Percentiles rank a stretch among this genome's conserved stretches.
Evolutionary conservation across 2,329 filamentous ascomycete genomes (phyloP).

Genomic region (Metarhizium brunneum): DNA sequence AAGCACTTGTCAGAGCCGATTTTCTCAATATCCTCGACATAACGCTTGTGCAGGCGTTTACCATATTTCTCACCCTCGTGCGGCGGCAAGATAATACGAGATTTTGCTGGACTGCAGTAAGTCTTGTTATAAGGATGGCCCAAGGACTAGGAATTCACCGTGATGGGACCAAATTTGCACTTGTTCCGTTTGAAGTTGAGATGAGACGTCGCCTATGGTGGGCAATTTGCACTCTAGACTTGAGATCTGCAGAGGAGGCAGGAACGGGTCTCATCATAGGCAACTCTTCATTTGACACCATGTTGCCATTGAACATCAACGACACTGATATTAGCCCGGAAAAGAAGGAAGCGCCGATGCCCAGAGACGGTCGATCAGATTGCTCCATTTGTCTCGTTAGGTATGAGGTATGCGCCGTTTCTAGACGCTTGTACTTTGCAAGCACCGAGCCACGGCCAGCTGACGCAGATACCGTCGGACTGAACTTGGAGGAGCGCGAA

Average conservation of each 20-base stretch:
- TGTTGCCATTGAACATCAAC: conserved; percentile 48
- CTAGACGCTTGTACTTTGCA: too few species aligned
- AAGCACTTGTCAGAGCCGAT: conserved; percentile 50
- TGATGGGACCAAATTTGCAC: conserved; percentile 41
- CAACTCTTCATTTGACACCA: conserved; percentile 39
- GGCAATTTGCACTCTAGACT: conserved; percentile 49
- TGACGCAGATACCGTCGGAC: too few species aligned
- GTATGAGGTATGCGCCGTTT: conserved; percentile 24
- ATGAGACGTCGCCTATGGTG: conserved; percentile 56
- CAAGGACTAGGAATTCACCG: conserved; percentile 46
- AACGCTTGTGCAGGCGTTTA: conserved; percentile 50
- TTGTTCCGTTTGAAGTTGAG: conserved; percentile 52
- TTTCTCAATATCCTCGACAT: conserved; percentile 53
- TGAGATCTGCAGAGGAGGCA: conserved; percentile 50
- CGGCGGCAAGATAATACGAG: conserved; percentile 41
- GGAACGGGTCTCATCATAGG: conserved; percentile 41
- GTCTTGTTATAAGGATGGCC: conserved; percentile 48
- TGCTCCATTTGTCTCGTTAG: conserved; percentile 31
- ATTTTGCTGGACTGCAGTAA: conserved; percentile 55
- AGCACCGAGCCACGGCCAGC: too few species aligned
- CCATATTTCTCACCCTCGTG: conserved; percentile 47
- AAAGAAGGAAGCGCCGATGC: conserved; percentile 34
- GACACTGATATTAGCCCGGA: conserved; percentile 40
- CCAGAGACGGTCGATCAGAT: conserved; percentile 45
- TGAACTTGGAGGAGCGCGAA: background rate